Base-by-base conservation (phyloP, 495 filamentous ascomycete species). In the Penicillium roqueforti region DNA sequence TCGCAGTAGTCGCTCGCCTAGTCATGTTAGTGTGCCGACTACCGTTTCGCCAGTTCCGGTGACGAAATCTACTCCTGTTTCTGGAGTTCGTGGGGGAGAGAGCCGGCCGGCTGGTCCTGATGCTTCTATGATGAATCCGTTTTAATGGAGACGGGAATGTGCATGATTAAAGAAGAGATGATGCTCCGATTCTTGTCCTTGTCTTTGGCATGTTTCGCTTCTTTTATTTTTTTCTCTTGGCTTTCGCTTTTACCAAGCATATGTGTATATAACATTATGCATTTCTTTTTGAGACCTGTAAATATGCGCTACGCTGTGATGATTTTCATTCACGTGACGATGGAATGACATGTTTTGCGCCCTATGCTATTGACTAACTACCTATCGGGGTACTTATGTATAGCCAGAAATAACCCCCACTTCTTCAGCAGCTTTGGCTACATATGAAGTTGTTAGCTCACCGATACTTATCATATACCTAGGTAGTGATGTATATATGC, bases 111-210 rank as follows among this genome's bases (percentile, higher is more conserved):
- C 70, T 8, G 62, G 72, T 4, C 70, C 71, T 19, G 55, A 68
- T 51, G 68, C 66, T 23, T 67, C 63, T 20, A 75, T 75, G 67
- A 58, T 73, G 61, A 75, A 75, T 64, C 71, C 71, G 50, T 73
- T 75, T 51, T 75, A 49, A 73, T 65, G 53, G 40, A 51, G 16
- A 44, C 19, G 25, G n/a, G 7, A 28, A 44, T 10, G 25, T 44
- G 14, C 23, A 44, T 26, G 26, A 26, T 28, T 37, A 56, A 55
- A 53, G 59, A 62, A 43, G 57, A 49, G 29, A 39, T 18, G 36
- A 62, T 51, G 11, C 28, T 26, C 16, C n/a, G 22, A 16, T 43
- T 53, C 28, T 14, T 36, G 29, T 44, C 13, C 11, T 20, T 45
- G 5, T 46, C 14, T 51, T 32, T 39, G 31, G 29, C 36, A 22